phyloP scores from a whole-genome alignment of 441 rosid species.

The Corymbia citriodora region DNA sequence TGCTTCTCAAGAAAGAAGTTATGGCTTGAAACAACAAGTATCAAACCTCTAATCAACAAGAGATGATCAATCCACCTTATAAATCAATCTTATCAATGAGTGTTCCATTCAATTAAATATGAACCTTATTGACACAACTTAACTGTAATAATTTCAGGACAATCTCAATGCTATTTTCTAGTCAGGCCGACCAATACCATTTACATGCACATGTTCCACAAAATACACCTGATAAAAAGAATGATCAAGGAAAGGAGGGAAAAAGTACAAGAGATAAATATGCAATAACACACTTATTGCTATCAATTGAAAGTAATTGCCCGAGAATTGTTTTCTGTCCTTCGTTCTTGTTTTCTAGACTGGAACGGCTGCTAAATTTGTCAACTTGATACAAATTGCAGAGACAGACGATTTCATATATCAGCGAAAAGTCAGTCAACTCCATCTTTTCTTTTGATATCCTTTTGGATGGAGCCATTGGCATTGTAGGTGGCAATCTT shows the following conservation, averaged over 20 bases:
- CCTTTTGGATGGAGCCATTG: too few relatives aligned
- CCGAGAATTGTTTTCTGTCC: neutral
- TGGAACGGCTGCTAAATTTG: neutral
- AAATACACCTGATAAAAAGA: neutral
- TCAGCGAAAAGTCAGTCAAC: neutral
- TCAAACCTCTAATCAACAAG: neutral
- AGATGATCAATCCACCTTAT: neutral
- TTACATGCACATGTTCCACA: neutral
- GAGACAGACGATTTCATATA: neutral
- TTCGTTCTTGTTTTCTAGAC: neutral
- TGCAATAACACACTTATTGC: neutral
- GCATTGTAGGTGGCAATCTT: too few relatives aligned
- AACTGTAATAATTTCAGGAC: neutral
- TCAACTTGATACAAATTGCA: neutral
- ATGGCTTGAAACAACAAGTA: neutral
- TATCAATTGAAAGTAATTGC: neutral
- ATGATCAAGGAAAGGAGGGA: neutral
- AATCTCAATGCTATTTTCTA: neutral
- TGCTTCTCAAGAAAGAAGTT: neutral
- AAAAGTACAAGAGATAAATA: neutral
- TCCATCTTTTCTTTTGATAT: neutral
- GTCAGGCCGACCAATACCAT: neutral
- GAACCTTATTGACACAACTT: neutral
- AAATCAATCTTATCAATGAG: neutral
- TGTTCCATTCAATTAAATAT: neutral